Conservation (phyloP, 306 rosid genomes). For the Rosa multiflora region DNA sequence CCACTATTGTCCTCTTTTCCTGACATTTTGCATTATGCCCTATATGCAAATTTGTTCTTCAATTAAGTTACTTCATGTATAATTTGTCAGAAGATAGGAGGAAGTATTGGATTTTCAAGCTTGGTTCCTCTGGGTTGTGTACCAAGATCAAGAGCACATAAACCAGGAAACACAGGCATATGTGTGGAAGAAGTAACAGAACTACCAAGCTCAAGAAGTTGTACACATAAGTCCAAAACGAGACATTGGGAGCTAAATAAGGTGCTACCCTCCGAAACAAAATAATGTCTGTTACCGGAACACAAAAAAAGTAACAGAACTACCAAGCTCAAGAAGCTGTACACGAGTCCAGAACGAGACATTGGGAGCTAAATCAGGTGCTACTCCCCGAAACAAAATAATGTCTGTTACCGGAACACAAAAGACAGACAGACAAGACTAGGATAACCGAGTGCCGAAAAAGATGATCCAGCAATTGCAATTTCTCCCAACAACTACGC, state of each 20-base stretch:
- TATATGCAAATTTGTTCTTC: too few relatives aligned
- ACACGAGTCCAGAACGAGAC: neutral
- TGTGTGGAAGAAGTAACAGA: slow-evolving; percentile 20
- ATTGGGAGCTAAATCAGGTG: neutral
- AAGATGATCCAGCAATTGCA: neutral
- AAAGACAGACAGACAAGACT: neutral
- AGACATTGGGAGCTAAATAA: neutral
- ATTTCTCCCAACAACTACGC: neutral
- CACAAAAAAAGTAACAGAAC: slow-evolving; percentile 12
- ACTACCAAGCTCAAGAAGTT: neutral
- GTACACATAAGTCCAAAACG: neutral
- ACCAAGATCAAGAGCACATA: slow-evolving; percentile 6
- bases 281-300: too few relatives aligned
- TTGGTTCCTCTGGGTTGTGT: slow-evolving; percentile 20
- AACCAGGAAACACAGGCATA: slow-evolving; percentile 9
- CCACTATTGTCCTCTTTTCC: too few relatives aligned
- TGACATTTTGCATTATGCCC: too few relatives aligned
- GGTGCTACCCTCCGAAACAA: neutral
- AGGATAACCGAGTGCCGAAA: neutral
- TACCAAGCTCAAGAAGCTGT: neutral
- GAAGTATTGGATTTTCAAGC: slow-evolving; percentile 35
- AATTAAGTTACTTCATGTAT: neutral
- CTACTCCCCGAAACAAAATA: neutral
- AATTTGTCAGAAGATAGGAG: slow-evolving; percentile 34
- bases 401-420: too few relatives aligned